Evolutionary conservation across 208 protist genomes (phyloP), one percentile per base, ranked within the genome.

Genomic region (Wallacemonas rigidus): DNA sequence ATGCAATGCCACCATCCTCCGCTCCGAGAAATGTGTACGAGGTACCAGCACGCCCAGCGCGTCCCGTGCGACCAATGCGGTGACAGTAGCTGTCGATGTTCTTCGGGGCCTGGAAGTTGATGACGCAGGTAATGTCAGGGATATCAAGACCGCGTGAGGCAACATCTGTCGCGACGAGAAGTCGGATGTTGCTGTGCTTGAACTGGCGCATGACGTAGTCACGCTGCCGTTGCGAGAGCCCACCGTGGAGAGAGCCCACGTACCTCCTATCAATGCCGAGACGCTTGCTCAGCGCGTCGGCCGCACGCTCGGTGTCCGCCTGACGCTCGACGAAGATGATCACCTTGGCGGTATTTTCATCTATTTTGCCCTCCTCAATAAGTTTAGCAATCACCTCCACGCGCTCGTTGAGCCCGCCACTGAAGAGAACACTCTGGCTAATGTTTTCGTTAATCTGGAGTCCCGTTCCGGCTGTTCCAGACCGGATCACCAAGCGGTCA

Each of bases 11-110:
- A 8, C 79, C 86, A 63, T 93, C 88, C 15, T 72, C 74, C 1
- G 64, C 14, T 43, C 87, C 82, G 68, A 97, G 70, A 69, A 98
- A 98, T 35, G 93, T 95, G 82, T 89, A 95, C 11, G 91, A 87
- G 12, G 86, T 84, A 4, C 95, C 95, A 17, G 48, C 84, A 38
- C 86, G 83, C 45, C 96, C 96, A 14, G 92, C 95, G 51, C 98
- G 91, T 17, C 94, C 97, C 7, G 96, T 98, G 26, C 97, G 88
- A 0, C 98, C 97, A 60, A 98, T 98, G 40, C 97, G 87, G 81
- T 99, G 98, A 71, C 98, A 92, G 63, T 99, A 99, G 68, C 90
- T 93, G 60, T 98, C 92, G 65, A 97, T 89, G 57, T 85, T 94
- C 56, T 88, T 87, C 43, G 97, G 97, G 9, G 96, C 82, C 60